Conservation (phyloP, 345 rosid species). For the Microthlaspi erraticum region DNA sequence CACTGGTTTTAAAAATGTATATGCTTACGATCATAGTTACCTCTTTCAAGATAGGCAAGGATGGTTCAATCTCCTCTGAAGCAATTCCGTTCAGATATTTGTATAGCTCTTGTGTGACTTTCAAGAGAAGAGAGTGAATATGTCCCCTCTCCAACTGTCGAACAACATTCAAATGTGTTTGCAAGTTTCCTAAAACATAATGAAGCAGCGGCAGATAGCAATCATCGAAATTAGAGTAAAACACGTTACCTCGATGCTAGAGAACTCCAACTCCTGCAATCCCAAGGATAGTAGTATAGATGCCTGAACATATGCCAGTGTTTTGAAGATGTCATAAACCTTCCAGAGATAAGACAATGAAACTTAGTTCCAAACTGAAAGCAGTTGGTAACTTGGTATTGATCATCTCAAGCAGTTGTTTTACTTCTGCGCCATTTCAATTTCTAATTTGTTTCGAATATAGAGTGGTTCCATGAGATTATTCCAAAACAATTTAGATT, state of each 20-base stretch:
- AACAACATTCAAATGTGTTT: constrained; percentile 22
- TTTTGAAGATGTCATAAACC: constrained; percentile 69
- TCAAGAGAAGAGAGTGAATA: too few relatives aligned
- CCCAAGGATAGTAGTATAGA: constrained; percentile 83
- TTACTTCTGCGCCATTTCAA: background rate
- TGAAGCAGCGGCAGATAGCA: too few relatives aligned
- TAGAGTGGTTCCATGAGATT: background rate
- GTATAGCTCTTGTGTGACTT: constrained; percentile 63
- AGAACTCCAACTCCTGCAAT: constrained; percentile 66
- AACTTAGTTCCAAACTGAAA: constrained; percentile 15
- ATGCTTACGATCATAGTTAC: constrained; percentile 46
- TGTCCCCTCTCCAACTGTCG: constrained; percentile 75
- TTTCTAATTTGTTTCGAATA: background rate
- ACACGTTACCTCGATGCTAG: constrained; percentile 67
- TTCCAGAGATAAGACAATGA: constrained; percentile 44
- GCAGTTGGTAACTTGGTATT: too few relatives aligned
- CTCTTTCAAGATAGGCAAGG: constrained; percentile 67
- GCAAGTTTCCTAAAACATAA: constrained; percentile 7
- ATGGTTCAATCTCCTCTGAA: constrained; percentile 60
- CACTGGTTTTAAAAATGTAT: constrained; percentile 8
- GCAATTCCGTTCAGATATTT: constrained; percentile 63
- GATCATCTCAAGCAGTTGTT: too few relatives aligned
- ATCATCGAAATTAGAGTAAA: constrained; percentile 18
- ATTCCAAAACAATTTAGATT: background rate
- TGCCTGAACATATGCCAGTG: constrained; percentile 79